Conservation (phyloP, 75 land plant genomes). For the Sequoiadendron giganteum region DNA sequence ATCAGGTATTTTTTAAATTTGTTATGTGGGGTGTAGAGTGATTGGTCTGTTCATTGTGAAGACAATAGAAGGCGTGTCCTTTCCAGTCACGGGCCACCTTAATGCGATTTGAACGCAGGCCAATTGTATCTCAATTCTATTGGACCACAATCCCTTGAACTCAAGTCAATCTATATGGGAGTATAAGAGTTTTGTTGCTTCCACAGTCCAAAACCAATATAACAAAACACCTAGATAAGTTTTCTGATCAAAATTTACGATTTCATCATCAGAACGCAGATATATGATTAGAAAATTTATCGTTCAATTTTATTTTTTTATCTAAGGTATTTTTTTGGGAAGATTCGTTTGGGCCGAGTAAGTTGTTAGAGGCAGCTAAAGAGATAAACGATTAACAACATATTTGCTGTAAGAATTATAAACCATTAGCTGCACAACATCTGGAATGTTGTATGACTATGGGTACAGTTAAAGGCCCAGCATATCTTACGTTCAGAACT, state of each 20-base stretch:
- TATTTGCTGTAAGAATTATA: background rate
- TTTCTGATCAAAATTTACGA: background rate
- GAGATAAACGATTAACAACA: background rate
- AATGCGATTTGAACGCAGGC: background rate
- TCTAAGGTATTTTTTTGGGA: background rate
- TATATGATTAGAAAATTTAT: background rate
- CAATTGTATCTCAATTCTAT: background rate
- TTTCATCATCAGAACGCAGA: background rate
- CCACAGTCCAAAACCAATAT: background rate
- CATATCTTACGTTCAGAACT: background rate
- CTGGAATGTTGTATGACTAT: background rate
- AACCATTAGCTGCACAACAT: background rate
- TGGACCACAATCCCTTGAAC: background rate
- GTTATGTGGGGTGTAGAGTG: background rate
- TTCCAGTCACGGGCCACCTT: too few species aligned
- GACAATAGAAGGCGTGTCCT: too few species aligned
- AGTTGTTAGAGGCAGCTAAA: too few species aligned
- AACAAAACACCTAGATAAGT: background rate
- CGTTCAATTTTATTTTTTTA: background rate
- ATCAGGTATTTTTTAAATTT: background rate
- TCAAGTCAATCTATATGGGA: background rate
- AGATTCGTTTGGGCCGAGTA: background rate
- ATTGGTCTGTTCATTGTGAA: too few species aligned
- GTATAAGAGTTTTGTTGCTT: background rate
- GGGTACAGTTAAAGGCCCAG: background rate